These are phyloP conservation scores for Malbranchea cinnamomea DNA, from an alignment of 2,329 filamentous ascomycete species.

Conservation along the genomic window DNA sequence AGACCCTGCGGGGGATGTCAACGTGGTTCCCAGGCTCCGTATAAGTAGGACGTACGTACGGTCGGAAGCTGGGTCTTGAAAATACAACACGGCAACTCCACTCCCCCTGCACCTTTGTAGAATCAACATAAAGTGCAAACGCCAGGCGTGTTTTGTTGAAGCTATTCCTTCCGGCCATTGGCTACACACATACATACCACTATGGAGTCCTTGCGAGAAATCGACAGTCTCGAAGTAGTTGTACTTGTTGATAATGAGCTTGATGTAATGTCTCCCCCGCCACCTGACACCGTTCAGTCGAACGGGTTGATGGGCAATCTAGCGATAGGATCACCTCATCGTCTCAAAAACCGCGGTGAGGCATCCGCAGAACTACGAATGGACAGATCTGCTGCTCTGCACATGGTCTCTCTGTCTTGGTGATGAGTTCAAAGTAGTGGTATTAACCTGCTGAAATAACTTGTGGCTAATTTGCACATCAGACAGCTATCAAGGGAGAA, in stretches of 20 bases:
- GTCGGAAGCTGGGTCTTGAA: too few relatives aligned
- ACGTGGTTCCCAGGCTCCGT: too few relatives aligned
- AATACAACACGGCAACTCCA: too few relatives aligned
- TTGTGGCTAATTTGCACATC: conserved; percentile 2
- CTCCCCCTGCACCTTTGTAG: too few relatives aligned
- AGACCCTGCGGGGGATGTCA: too few relatives aligned
- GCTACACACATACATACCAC: too few relatives aligned
- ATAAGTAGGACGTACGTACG: too few relatives aligned
- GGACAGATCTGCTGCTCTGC: conserved; percentile 39
- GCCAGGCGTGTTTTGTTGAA: too few relatives aligned
- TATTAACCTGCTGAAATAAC: background rate
- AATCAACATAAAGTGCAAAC: too few relatives aligned
- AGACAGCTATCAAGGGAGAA: conserved; percentile 34
- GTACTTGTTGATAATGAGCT: conserved; percentile 42
- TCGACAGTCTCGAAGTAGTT: conserved; percentile 34
- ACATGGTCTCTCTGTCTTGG: conserved; percentile 38
- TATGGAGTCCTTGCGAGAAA: conserved; percentile 18
- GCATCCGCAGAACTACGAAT: conserved; percentile 33
- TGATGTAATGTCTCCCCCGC: conserved; percentile 36
- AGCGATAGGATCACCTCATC: conserved; percentile 22
- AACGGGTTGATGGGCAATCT: conserved; percentile 30
- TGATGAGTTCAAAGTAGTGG: conserved; percentile 22
- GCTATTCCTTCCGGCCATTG: too few relatives aligned
- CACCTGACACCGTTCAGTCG: conserved; percentile 29
- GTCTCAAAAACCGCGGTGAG: conserved; percentile 24